Evolutionary conservation across 106 monocot species (phyloP).

Genomic region (Amphibolis antarctica): DNA sequence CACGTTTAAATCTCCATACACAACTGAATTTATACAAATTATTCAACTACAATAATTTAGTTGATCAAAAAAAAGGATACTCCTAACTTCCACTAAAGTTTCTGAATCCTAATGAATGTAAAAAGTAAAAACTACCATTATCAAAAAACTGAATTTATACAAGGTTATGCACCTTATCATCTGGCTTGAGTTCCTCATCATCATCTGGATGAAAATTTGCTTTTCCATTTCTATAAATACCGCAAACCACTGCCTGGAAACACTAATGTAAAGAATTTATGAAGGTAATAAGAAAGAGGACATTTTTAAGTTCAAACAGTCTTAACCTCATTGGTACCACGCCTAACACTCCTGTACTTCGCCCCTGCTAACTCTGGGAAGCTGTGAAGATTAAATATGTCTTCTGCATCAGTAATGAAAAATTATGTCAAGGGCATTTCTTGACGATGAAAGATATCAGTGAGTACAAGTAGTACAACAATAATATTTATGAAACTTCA

Average conservation of each 20-base stretch:
- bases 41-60: no score
- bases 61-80: no score
- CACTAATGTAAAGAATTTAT: slow-evolving; percentile 1
- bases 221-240: slow-evolving; percentile 64
- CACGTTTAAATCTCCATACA: no score
- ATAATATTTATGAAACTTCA: no score
- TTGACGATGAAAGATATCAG: not conserved
- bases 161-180: slow-evolving; percentile 57
- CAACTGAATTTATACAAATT: no score
- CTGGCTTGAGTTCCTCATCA: slow-evolving; percentile 52
- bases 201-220: slow-evolving; percentile 83
- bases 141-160: not conserved
- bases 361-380: slow-evolving; percentile 48
- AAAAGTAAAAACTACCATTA: no score
- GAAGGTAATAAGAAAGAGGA: slow-evolving; percentile 4
- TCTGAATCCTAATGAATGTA: no score
- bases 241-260: slow-evolving; percentile 77
- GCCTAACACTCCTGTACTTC: slow-evolving; percentile 52
- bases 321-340: slow-evolving; percentile 60
- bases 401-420: slow-evolving; percentile 45
- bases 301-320: not conserved
- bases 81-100: no score
- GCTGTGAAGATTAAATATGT: slow-evolving; percentile 69
- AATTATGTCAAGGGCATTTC: not conserved
- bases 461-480: not conserved